Evolutionary conservation across 176 grass and related monocot genomes (phyloP).

Genomic region (Cenchrus americanus): DNA sequence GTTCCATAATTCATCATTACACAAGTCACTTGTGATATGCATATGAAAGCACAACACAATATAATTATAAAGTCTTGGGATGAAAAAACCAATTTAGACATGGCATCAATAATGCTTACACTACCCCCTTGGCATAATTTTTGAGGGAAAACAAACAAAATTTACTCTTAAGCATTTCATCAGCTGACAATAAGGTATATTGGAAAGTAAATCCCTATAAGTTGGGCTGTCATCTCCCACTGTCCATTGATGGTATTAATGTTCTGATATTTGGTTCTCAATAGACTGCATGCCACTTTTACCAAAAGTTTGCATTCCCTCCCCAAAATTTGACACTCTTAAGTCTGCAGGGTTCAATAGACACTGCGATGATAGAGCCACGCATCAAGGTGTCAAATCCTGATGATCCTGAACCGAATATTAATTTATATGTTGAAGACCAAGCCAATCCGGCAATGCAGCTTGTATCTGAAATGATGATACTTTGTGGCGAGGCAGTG

Average conservation of each 20-base stretch:
- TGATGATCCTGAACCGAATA: conserved; percentile 73
- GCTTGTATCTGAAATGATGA: conserved; percentile 98
- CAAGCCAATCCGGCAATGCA: conserved; percentile 71
- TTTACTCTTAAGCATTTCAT: neutral
- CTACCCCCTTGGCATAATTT: neutral
- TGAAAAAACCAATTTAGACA: neutral
- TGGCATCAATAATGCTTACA: neutral
- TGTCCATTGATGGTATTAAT: neutral
- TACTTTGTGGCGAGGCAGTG: conserved; percentile 87
- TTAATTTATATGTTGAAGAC: conserved; percentile 84
- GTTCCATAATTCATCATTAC: conserved; percentile 19
- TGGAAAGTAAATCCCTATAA: conserved; percentile 13
- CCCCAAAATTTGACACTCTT: conserved; percentile 11
- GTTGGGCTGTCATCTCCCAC: conserved; percentile 10
- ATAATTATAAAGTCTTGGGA: conserved; percentile 7
- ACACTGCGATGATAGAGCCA: conserved; percentile 85
- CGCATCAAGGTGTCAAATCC: conserved; percentile 88
- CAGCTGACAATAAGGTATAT: conserved; percentile 8
- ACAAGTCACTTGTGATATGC: neutral
- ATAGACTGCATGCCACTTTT: conserved; percentile 3
- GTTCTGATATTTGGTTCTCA: neutral
- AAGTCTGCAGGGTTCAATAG: conserved; percentile 77
- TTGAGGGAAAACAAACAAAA: neutral
- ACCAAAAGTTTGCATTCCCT: conserved; percentile 19
- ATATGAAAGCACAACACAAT: conserved; percentile 5